Conservation (phyloP, 805 yeast genomes). For the Saccharomycopsis microspora region DNA sequence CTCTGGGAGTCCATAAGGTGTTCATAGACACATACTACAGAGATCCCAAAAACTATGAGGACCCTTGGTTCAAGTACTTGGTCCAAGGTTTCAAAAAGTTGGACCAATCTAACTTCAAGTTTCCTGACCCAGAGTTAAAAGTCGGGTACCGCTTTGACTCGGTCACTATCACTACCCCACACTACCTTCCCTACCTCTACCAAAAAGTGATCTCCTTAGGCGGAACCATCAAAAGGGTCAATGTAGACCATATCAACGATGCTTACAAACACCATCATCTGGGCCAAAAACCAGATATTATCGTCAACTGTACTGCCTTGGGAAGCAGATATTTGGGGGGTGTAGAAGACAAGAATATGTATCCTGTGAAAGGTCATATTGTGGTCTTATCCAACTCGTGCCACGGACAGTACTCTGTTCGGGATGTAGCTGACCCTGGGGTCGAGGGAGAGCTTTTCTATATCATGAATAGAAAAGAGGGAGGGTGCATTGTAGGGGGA, state of each 20-base stretch:
- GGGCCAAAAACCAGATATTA: slow-evolving; percentile 32
- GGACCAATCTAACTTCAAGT: slow-evolving; percentile 3
- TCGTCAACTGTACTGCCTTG: slow-evolving; percentile 50
- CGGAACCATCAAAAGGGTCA: slow-evolving; percentile 32
- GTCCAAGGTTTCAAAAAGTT: slow-evolving; percentile 33
- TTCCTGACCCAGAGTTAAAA: slow-evolving; percentile 18
- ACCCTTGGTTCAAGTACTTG: slow-evolving; percentile 40
- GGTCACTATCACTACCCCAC: slow-evolving; percentile 46
- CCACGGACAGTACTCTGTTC: slow-evolving; percentile 25
- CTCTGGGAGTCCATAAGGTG: slow-evolving; percentile 32
- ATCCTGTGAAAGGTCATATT: slow-evolving; percentile 52
- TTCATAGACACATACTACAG: slow-evolving; percentile 17
- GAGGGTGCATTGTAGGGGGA: slow-evolving; percentile 64
- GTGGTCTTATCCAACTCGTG: slow-evolving; percentile 37
- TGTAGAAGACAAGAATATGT: slow-evolving; percentile 31
- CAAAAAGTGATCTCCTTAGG: slow-evolving; percentile 35
- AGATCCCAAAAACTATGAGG: slow-evolving; percentile 17
- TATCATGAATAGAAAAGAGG: slow-evolving; percentile 61
- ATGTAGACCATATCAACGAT: slow-evolving; percentile 34
- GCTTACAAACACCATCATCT: slow-evolving; percentile 32
- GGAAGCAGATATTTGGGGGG: slow-evolving; percentile 34
- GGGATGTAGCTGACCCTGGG: slow-evolving; percentile 21
- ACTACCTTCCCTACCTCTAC: slow-evolving; percentile 42
- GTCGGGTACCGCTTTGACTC: slow-evolving; percentile 41
- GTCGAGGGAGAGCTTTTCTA: slow-evolving; percentile 37